These are phyloP conservation scores for Saxophila tyrrhenica DNA, from an alignment of 495 filamentous ascomycete species.

Conservation along the genomic window DNA sequence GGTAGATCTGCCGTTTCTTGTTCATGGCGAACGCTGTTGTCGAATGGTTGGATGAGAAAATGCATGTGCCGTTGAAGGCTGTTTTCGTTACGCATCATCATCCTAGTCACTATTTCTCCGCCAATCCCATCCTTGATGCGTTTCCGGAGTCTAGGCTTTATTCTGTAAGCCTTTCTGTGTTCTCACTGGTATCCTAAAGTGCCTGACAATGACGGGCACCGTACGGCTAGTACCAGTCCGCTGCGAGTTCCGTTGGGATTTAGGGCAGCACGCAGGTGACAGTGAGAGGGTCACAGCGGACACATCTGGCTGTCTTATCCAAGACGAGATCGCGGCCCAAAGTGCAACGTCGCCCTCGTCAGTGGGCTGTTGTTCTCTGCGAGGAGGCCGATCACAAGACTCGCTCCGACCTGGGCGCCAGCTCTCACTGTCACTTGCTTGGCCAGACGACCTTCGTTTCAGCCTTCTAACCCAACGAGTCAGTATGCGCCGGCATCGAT, in stretches of 20 bases:
- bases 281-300: no score
- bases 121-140: conserved; percentile 26
- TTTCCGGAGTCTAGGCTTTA: conserved; percentile 22
- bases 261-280: no score
- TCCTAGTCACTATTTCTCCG: conserved; percentile 29
- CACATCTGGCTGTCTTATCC: no score
- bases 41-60: conserved; percentile 19
- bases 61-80: conserved; percentile 15
- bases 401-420: no score
- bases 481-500: conserved; percentile 25
- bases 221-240: conserved; percentile 15
- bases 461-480: not conserved
- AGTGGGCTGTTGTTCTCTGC: no score
- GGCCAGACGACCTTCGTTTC: no score
- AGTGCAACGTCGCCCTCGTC: no score
- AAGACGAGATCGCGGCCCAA: no score
- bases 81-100: conserved; percentile 30
- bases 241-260: no score
- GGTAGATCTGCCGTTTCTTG: conserved; percentile 11
- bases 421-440: no score
- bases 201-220: conserved; percentile 19
- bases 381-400: no score
- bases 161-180: conserved; percentile 3
- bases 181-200: no score
- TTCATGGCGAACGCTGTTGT: conserved; percentile 19